Percentiles rank a stretch among this genome's conserved stretches.
Conservation (phyloP, 352 stramenopile species). For the Globisporangium cystogenes region DNA sequence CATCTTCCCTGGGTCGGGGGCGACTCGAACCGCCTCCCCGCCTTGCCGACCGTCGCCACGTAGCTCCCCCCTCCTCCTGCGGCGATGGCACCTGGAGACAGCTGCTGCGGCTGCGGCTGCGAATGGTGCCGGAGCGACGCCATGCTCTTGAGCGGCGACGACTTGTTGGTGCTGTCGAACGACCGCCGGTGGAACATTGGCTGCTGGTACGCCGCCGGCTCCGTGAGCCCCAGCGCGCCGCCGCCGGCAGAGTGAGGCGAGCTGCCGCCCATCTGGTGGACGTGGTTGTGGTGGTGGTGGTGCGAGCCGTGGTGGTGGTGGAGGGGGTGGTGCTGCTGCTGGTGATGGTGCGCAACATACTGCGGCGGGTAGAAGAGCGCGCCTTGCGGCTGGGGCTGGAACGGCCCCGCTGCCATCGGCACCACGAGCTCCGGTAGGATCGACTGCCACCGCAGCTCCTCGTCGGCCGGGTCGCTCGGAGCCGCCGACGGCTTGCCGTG, state of each 20-base stretch:
- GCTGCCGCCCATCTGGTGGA: background rate
- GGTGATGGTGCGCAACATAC: constrained; percentile 4
- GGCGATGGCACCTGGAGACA: background rate
- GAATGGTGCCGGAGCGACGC: constrained; percentile 8
- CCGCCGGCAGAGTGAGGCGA: background rate
- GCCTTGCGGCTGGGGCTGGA: constrained; percentile 4
- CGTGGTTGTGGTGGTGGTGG: background rate
- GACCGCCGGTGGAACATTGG: constrained; percentile 4
- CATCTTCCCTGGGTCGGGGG: background rate
- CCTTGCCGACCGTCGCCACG: background rate
- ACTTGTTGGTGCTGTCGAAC: constrained; percentile 6
- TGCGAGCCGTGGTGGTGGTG: constrained; percentile 1
- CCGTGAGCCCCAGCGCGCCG: background rate
- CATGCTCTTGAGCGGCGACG: constrained; percentile 11
- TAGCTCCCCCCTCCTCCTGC: background rate
- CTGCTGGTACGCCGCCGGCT: constrained; percentile 3
- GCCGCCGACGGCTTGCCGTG: constrained; percentile 20
- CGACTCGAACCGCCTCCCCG: constrained; percentile 1
- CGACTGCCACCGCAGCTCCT: constrained; percentile 12
- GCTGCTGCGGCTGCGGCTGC: constrained; percentile 6
- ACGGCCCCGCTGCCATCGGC: constrained; percentile 5
- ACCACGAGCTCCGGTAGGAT: constrained; percentile 11
- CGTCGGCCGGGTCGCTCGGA: constrained; percentile 1
- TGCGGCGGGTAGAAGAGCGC: constrained; percentile 7
- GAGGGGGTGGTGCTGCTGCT: constrained; percentile 4